Base-by-base conservation (phyloP, 2,329 filamentous ascomycete species). In the Hypoxylon sp. region DNA sequence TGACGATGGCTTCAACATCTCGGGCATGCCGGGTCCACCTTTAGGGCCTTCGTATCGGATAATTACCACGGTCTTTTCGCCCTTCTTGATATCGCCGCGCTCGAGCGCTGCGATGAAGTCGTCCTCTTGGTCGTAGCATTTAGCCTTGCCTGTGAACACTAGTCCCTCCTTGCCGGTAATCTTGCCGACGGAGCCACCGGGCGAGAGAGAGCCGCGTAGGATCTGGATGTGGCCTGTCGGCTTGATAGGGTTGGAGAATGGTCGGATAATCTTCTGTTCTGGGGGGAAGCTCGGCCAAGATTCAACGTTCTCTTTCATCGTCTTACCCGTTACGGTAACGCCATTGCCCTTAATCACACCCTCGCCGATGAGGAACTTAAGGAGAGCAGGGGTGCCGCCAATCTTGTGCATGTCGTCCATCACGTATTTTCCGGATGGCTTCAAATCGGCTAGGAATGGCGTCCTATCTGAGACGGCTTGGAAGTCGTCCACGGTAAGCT, bases 151-250 rank as follows among this genome's bases (percentile, higher is more conserved):
- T 11, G 86, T 90, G 81, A 97, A 97, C 10, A 83, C 85, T 14
- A 93, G 87, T n/a, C 94, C 94, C 81, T 97, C 94, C 83, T 97
- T 97, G 54, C 94, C 94, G 0, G 94, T 97, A 80, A 97, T 97
- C 82, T 97, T 97, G 69, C 94, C 94, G 10, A 97, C 94, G 0
- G 93, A 92, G 54, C 94, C 94, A 9, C 91, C 91, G 1, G 94
- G 94, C 0, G 94, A 94, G 39, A 97, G 88, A 66, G 94, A 93
- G 42, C 94, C 94, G 70, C 90, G 90, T 31, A 97, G 86, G 73
- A 97, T 97, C 84, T 97, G 93, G 71, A 97, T 90, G 79, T 97
- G 94, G 33, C 94, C 94, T 0, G 92, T 94, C 0, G 87, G 76
- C 82, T 97, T 97, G 85, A 97, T 95, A 13, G 94, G 94, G 80